Evolutionary conservation across 495 filamentous ascomycete species (phyloP), one percentile per base, ranked within the genome.

Genomic region (Penicillium salamii): DNA sequence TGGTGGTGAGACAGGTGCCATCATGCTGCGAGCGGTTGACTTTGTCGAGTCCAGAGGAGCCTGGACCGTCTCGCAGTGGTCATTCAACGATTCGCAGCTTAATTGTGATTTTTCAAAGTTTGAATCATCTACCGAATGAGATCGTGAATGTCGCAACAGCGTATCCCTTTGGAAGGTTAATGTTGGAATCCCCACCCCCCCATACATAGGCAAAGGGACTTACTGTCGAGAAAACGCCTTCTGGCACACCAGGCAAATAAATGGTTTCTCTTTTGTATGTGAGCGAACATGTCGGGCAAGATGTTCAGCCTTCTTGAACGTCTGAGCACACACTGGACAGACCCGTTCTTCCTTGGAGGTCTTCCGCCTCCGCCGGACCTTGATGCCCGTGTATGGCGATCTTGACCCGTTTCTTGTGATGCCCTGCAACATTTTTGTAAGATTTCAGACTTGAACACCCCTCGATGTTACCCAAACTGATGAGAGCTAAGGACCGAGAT

Each of bases 181-280:
- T 26, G 3, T 8, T 26, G 23, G 23, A 26, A 3, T 26, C 31
- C 31, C 2, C 31, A n/a, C 31, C 31, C 31, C 31, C 58, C 61
- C 3, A 62, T 18, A 28, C 56, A 48, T 18, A 61, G 46, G 49
- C 61, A n/a, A 59, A 1, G 14, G 24, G 6, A 55, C 58, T 32
- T 55, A 65, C 58, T 58, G 55, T 39, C 58, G 40, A n/a, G 57
- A 54, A 43, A 64, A 67, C 7, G 45, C 53, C 46, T 59, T 68
- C 7, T 49, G 44, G 38, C 68, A 71, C 3, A 55, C 35, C 2
- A 46, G 19, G 34, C 68, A 71, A 6, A 28, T 41, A 20, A 67
- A 69, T 1, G 68, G 68, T 32, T 64, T 66, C 34, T 71, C 68
- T 31, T 60, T 62, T 1, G 66, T 69, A 37, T 71, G 68, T 0